Base-by-base conservation (phyloP, 208 protist genomes). In the Porcisia hertigi region DNA sequence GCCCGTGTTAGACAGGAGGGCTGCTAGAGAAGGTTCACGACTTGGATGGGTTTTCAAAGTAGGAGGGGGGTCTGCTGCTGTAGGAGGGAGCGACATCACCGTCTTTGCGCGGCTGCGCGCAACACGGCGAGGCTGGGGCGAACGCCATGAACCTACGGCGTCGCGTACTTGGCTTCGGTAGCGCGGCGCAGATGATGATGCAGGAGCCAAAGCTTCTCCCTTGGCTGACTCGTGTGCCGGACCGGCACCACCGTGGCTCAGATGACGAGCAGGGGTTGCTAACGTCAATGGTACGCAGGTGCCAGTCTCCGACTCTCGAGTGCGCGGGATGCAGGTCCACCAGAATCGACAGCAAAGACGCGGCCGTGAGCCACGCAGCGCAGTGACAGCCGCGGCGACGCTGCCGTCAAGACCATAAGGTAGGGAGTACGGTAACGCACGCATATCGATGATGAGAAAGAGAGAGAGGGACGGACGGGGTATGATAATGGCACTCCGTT, bases 151-250 rank as follows among this genome's bases (percentile, higher is more conserved):
- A 52, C 41, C 63, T 34, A 52, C 47, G 63, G 41, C 16, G 1
- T 36, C 63, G 41, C 63, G 16, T 30, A 47, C 63, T 52, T 20
- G 63, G 8, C 63, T 67, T 49, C 34, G 41, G 63, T 67, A 67
- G 41, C 63, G 63, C 41, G 63, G 63, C 3, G 63, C 39, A 52
- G 63, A n/a, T 20, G 23, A 34, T 67, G 41, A 52, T 49, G 41
- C 20, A 65, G 30, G 23, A 30, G 63, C 30, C 3, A 52, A 47
- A 49, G 18, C 41, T 14, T n/a, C 41, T 23, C 9, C 25, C 5
- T 18, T 67, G 63, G 1, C 6, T 1, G 23, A 49, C 63, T 52
- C 41, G 63, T 52, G 63, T 47, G 63, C 63, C 41, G 63, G 41
- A n/a, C 63, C 63, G 47, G 23, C 41, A 25, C 63, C 23, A 52